These are phyloP conservation scores for Pythium monospermum DNA, from an alignment of 352 stramenopile genomes.

Conservation along the genomic window DNA sequence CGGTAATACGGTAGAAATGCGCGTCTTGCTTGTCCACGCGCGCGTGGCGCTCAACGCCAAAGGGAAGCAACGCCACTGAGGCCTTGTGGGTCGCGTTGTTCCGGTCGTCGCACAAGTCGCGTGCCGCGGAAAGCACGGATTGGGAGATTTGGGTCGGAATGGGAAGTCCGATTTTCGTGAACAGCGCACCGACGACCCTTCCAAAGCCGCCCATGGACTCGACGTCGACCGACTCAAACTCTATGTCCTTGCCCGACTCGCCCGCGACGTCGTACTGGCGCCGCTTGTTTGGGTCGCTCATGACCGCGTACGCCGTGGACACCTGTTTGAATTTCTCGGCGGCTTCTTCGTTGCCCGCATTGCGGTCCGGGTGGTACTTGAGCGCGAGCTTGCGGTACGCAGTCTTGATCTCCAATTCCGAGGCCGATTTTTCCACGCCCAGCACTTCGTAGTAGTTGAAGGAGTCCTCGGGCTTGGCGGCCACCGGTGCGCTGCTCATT, in stretches of 20 bases:
- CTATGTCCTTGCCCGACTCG: conserved; percentile 63
- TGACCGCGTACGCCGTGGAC: conserved; percentile 78
- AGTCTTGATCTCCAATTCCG: conserved; percentile 87
- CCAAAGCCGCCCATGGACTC: conserved; percentile 82
- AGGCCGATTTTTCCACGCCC: conserved; percentile 83
- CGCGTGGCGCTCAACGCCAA: conserved; percentile 62
- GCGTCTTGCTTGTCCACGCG: conserved; percentile 87
- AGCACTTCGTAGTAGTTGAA: conserved; percentile 87
- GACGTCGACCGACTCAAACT: conserved; percentile 82
- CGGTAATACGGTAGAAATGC: conserved; percentile 79
- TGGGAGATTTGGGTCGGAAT: conserved; percentile 88
- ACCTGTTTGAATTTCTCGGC: conserved; percentile 84
- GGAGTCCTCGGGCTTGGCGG: conserved; percentile 43
- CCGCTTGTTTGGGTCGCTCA: conserved; percentile 85
- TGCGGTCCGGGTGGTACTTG: conserved; percentile 89
- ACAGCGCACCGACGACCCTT: conserved; percentile 78
- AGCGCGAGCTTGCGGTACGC: conserved; percentile 87
- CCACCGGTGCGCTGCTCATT: conserved; percentile 39
- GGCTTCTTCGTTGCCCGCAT: conserved; percentile 69
- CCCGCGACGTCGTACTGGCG: conserved; percentile 80
- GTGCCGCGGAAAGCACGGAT: conserved; percentile 68
- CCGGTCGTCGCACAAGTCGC: conserved; percentile 70
- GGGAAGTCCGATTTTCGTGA: conserved; percentile 86
- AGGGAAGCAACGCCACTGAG: conserved; percentile 57
- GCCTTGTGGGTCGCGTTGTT: conserved; percentile 59